phyloP scores from a whole-genome alignment of 2,329 filamentous ascomycete species.

The Didymella pomorum region DNA sequence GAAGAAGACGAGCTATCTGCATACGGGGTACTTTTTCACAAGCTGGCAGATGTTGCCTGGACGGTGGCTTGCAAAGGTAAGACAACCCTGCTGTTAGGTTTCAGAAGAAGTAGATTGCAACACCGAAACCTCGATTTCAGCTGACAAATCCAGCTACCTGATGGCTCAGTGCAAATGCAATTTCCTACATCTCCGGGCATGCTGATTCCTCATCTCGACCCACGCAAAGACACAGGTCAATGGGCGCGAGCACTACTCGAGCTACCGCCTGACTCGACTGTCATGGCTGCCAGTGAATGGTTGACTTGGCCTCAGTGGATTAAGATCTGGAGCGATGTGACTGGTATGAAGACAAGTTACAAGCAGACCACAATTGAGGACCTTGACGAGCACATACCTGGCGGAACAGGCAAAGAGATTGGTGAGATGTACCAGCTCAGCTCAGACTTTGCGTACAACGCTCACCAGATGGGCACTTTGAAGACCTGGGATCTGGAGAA shows the following conservation, averaged over 20 bases:
- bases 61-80: not conserved
- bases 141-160: not conserved
- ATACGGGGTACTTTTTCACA: not conserved
- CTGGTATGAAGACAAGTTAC: not conserved
- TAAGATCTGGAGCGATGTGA: not conserved
- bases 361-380: not conserved
- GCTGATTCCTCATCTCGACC: not conserved
- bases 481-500: conserved; percentile 5
- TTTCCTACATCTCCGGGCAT: not conserved
- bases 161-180: not conserved
- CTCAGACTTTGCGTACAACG: conserved; percentile 46
- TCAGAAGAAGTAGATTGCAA: not conserved
- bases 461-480: conserved; percentile 29
- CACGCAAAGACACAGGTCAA: not conserved
- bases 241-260: not conserved
- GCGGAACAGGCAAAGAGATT: not conserved
- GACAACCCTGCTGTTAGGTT: not conserved
- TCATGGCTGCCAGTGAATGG: not conserved
- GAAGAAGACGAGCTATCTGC: not conserved
- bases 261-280: not conserved
- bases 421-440: not conserved
- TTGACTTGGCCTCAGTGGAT: not conserved
- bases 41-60: not conserved
- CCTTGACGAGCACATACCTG: not conserved
- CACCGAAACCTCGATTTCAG: too few relatives aligned